phyloP scores from a whole-genome alignment of 495 filamentous ascomycete species.

The Sporormia fimetaria region DNA sequence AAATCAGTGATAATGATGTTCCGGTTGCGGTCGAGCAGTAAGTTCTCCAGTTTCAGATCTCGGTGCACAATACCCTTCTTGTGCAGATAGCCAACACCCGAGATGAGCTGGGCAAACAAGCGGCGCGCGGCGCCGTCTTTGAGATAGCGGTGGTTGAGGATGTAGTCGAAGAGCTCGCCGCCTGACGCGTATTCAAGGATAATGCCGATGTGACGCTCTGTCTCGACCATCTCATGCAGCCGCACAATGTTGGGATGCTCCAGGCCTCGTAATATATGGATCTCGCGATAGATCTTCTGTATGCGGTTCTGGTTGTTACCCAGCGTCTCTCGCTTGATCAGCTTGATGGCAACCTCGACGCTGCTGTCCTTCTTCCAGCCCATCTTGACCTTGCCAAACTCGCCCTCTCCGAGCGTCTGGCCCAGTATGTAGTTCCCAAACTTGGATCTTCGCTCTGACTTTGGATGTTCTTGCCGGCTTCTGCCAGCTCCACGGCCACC shows the following conservation, averaged over 20 bases:
- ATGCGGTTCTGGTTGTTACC: constrained; percentile 76
- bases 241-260: constrained; percentile 94
- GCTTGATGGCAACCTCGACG: constrained; percentile 93
- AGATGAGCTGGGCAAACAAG: constrained; percentile 91
- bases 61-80: constrained; percentile 99
- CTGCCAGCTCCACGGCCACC: constrained; percentile 48
- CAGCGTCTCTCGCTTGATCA: constrained; percentile 82
- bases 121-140: constrained; percentile 85
- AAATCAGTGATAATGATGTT: constrained; percentile 99
- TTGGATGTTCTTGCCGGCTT: constrained; percentile 68
- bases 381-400: constrained; percentile 98
- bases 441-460: constrained; percentile 52
- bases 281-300: constrained; percentile 95
- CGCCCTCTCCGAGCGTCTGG: constrained; percentile 93
- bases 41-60: constrained; percentile 93
- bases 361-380: constrained; percentile 97
- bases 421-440: constrained; percentile 94
- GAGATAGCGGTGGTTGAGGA: constrained; percentile 87
- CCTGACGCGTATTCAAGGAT: constrained; percentile 97
- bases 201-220: constrained; percentile 90
- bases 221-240: constrained; percentile 97
- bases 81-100: constrained; percentile 94
- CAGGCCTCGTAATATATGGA: constrained; percentile 73
- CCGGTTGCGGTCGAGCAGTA: constrained; percentile 86
- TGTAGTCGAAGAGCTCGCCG: constrained; percentile 96